Evolutionary conservation across 2,329 filamentous ascomycete genomes (phyloP).

Genomic region (Aspergillus latus): DNA sequence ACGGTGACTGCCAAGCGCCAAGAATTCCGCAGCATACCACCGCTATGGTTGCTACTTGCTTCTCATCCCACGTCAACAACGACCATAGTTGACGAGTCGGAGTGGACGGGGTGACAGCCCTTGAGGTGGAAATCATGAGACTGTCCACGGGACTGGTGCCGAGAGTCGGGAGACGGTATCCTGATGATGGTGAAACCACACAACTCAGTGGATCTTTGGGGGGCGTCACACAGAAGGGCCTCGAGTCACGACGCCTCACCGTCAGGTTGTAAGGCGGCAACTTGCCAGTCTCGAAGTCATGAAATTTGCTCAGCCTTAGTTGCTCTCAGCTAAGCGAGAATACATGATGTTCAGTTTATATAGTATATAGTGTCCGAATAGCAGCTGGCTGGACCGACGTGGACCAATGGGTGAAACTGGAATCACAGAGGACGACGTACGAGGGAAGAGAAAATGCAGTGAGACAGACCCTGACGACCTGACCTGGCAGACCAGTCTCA

Average conservation of each 20-base stretch:
- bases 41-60: not conserved
- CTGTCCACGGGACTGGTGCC: constrained; percentile 7
- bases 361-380: not conserved
- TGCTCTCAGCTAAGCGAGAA: constrained; percentile 2
- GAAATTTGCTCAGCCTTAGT: constrained; percentile 3
- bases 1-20: constrained; percentile 34
- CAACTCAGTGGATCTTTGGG: not conserved
- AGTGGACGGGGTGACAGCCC: constrained; percentile 4
- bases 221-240: constrained; percentile 4
- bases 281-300: not conserved
- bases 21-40: constrained; percentile 27
- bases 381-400: constrained; percentile 7
- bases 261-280: not conserved
- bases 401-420: constrained; percentile 10
- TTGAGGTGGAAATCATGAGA: constrained; percentile 17
- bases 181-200: constrained; percentile 1
- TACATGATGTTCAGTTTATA: not conserved
- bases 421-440: not conserved
- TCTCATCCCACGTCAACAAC: not conserved
- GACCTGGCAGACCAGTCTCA: constrained; percentile 4
- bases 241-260: not conserved
- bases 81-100: not conserved
- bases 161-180: constrained; percentile 10
- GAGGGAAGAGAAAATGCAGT: not conserved
- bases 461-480: not conserved